phyloP scores from a whole-genome alignment of 1,284 basidiomycete species.

The Macrocystidia cucumis region DNA sequence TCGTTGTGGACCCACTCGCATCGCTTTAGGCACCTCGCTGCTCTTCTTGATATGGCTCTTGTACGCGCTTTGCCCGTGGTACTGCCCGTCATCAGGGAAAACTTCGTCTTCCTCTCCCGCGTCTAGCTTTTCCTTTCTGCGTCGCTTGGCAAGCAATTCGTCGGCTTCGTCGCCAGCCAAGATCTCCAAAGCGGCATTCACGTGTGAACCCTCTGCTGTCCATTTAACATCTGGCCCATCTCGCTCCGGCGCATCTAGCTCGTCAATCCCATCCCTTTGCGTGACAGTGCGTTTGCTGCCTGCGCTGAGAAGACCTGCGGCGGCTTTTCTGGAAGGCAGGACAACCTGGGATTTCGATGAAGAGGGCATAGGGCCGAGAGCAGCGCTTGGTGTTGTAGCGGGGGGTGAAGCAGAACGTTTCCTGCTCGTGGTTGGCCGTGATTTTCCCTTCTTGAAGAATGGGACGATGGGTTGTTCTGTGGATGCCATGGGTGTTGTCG shows the following conservation, averaged over 20 bases:
- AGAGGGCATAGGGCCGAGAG: slow-evolving; percentile 22
- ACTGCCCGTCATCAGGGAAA: slow-evolving; percentile 78
- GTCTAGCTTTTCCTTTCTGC: slow-evolving; percentile 41
- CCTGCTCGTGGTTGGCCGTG: slow-evolving; percentile 63
- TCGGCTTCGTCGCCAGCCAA: slow-evolving; percentile 74
- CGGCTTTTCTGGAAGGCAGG: slow-evolving; percentile 61
- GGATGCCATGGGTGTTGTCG: slow-evolving; percentile 28
- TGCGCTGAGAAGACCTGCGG: slow-evolving; percentile 69
- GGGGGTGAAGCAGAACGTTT: slow-evolving; percentile 66
- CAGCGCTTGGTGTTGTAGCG: slow-evolving; percentile 24
- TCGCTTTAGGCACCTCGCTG: slow-evolving; percentile 79
- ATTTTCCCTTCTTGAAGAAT: slow-evolving; percentile 83
- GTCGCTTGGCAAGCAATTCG: slow-evolving; percentile 61
- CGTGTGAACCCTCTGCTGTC: slow-evolving; percentile 64
- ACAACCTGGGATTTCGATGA: slow-evolving; percentile 62
- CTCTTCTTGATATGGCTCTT: slow-evolving; percentile 77
- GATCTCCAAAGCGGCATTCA: slow-evolving; percentile 63
- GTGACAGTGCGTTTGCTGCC: slow-evolving; percentile 74
- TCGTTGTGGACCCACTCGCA: slow-evolving; percentile 84
- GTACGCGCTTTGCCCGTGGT: slow-evolving; percentile 82
- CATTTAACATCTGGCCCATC: slow-evolving; percentile 77
- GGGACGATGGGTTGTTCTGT: slow-evolving; percentile 49
- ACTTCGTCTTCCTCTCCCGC: slow-evolving; percentile 51
- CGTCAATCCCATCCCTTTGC: slow-evolving; percentile 46
- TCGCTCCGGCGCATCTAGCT: slow-evolving; percentile 33